Base-by-base conservation (phyloP, 148 eudicot genomes). In the Suaeda aralocaspica region DNA sequence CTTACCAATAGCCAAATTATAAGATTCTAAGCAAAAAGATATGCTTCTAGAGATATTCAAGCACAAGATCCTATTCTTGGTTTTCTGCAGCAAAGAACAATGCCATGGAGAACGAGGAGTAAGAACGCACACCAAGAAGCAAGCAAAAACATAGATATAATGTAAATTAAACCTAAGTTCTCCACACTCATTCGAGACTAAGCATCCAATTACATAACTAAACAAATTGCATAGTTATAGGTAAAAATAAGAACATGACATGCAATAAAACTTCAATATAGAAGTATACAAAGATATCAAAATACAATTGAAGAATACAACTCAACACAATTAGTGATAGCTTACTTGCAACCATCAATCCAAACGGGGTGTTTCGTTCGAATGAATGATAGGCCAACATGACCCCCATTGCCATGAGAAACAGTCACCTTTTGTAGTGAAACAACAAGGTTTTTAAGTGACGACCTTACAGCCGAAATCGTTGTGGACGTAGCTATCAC, bases 271-370 rank as follows among this genome's bases (percentile, higher is more conserved):
- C 45, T 31, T 1, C 25, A 60, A 33, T 34, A 60, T 1, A n/a
- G 0, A 1, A 0, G n/a, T 6, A 29, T 16, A 63, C 31, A 36
- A 21, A 36, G 22, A 39, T 42, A 22, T 24, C 69, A 21, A 29
- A 2, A 58, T 29, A 19, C 25, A 24, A 33, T 60, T 34, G 25
- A 7, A 33, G 10, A 60, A 42, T 10, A 31, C 31, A 33, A 34
- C 16, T 9, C 31, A 0, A 48, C 59, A 42, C 34, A 33, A 59
- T 45, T 25, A 61, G 29, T 0, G 52, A 45, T 26, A 2, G 78
- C 92, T 80, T 66, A 87, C 92, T 82, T 84, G 80, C 80, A 67
- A 30, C 64, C 74, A 8, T 26, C 55, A 72, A 62, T 22, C 16
- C 70, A 33, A 66, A 57, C 69, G 39, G 79, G 79, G n/a, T 63